Conservation (phyloP, 495 filamentous ascomycete species). For the Lophium mytilinum region DNA sequence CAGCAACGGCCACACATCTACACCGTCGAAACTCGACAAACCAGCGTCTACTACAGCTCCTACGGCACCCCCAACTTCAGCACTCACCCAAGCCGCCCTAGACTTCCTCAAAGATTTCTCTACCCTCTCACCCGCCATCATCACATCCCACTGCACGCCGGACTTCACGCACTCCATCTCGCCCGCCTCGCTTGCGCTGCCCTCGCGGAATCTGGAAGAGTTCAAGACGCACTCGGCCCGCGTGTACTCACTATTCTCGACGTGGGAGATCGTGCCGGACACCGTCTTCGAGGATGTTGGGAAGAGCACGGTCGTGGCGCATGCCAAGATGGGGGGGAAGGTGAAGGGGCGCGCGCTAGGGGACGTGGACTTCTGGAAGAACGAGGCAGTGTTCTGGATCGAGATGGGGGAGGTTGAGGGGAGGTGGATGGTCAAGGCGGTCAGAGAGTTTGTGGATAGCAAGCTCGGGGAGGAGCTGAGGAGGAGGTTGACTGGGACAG, state of each 20-base stretch:
- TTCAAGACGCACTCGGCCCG: too few relatives aligned
- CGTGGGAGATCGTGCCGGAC: neutral
- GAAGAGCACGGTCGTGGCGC: slow-evolving; percentile 18
- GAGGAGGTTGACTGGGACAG: slow-evolving; percentile 7
- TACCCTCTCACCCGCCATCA: neutral
- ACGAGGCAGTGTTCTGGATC: slow-evolving; percentile 17
- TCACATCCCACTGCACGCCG: neutral
- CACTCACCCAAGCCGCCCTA: too few relatives aligned
- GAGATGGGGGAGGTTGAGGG: slow-evolving; percentile 1
- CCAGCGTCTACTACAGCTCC: too few relatives aligned
- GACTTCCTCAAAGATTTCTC: too few relatives aligned
- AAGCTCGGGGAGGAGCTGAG: slow-evolving; percentile 27
- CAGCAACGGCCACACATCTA: too few relatives aligned
- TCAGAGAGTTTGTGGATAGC: slow-evolving; percentile 28
- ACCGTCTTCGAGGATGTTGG: neutral
- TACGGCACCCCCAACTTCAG: too few relatives aligned
- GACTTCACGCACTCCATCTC: too few relatives aligned
- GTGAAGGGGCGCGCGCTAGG: slow-evolving; percentile 9
- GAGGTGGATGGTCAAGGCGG: slow-evolving; percentile 6
- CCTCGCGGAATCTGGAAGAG: too few relatives aligned
- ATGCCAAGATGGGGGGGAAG: slow-evolving; percentile 19
- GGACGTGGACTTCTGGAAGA: slow-evolving; percentile 13
- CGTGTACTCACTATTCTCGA: too few relatives aligned
- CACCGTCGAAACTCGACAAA: too few relatives aligned
- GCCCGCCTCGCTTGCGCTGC: too few relatives aligned